phyloP scores from a whole-genome alignment of 257 asterid genomes.

The Plectranthus barbatus region DNA sequence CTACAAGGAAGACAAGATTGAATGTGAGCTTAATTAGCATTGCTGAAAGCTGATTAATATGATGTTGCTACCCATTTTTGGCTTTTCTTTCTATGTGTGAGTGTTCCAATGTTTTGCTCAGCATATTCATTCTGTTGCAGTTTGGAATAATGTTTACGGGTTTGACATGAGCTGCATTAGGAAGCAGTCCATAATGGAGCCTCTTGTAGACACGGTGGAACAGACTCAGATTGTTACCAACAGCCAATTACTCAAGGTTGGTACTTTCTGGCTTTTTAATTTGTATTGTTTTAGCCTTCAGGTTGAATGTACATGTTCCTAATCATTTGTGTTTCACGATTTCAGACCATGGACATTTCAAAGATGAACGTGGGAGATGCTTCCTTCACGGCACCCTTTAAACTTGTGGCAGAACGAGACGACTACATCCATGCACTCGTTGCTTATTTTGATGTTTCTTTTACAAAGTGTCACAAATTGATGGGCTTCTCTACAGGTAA shows the following conservation, averaged over 20 bases:
- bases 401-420: constrained; percentile 88
- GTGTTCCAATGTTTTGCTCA: background rate
- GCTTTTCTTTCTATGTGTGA: background rate
- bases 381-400: constrained; percentile 90
- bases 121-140: constrained; percentile 31
- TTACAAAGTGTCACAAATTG: constrained; percentile 76
- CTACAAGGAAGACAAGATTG: constrained; percentile 93
- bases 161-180: constrained; percentile 97
- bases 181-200: constrained; percentile 82
- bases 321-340: background rate
- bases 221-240: constrained; percentile 88
- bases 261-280: background rate
- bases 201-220: constrained; percentile 92
- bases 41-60: constrained; percentile 10
- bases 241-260: constrained; percentile 82
- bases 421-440: constrained; percentile 97
- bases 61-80: background rate
- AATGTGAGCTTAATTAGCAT: constrained; percentile 50
- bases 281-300: no score
- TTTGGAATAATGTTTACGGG: constrained; percentile 86
- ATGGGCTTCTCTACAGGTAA: constrained; percentile 94
- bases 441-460: constrained; percentile 89
- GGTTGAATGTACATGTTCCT: background rate
- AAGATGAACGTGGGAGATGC: constrained; percentile 83
- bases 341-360: constrained; percentile 92